Conservation (phyloP, 495 filamentous ascomycete genomes). For the Aspergillus affinis region DNA sequence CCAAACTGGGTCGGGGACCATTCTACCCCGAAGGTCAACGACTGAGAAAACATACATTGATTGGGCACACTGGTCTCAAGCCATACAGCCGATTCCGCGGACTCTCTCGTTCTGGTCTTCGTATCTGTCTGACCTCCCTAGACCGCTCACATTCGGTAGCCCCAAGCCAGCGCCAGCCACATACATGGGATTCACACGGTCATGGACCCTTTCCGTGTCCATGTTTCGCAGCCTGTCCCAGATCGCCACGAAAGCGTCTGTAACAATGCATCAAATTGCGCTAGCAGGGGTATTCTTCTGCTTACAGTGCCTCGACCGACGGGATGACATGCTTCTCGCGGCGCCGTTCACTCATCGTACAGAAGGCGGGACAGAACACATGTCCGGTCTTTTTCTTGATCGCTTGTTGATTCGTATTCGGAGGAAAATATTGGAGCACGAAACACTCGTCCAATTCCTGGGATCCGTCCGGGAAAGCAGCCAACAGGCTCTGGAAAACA, state of each 20-base stretch:
- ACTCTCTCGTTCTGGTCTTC: background rate
- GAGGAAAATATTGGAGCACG: background rate
- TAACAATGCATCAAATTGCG: background rate
- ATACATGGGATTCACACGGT: background rate
- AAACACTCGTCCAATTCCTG: background rate
- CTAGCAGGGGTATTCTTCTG: background rate
- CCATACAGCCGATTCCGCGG: background rate
- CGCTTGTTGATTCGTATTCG: background rate
- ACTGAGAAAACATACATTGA: background rate
- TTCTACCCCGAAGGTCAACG: background rate
- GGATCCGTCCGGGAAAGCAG: background rate
- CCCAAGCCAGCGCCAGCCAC: background rate
- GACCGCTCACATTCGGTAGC: background rate
- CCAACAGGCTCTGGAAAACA: background rate
- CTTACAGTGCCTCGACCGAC: background rate
- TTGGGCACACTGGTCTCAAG: background rate
- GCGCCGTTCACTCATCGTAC: background rate
- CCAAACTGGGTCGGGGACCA: background rate
- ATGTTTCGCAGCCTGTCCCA: background rate
- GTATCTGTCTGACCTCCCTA: background rate
- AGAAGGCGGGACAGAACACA: background rate
- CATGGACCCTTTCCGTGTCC: background rate
- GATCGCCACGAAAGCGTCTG: background rate
- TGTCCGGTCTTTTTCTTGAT: background rate
- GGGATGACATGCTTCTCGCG: background rate